These are phyloP conservation scores for Oryza coarctata DNA, from an alignment of 176 grass and related monocot genomes.

Conservation along the genomic window DNA sequence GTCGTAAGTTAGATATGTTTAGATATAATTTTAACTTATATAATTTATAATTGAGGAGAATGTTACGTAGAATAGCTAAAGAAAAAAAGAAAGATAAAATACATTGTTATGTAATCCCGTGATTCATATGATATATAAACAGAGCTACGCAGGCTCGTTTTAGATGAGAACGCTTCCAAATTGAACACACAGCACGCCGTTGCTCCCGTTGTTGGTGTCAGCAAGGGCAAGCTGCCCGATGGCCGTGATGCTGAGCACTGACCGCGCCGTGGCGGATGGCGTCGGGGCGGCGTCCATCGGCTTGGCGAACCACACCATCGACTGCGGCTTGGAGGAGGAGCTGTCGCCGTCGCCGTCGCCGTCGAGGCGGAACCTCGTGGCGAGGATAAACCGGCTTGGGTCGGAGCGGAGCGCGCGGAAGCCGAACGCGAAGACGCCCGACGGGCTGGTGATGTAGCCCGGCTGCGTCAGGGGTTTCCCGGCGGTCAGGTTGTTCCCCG, in stretches of 20 bases:
- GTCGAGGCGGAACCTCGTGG: slow-evolving; percentile 20
- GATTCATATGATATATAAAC: too few species aligned
- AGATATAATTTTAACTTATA: too few species aligned
- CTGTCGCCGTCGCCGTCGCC: neutral
- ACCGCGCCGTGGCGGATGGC: neutral
- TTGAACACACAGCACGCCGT: neutral
- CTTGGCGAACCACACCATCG: slow-evolving; percentile 35
- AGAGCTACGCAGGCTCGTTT: too few species aligned
- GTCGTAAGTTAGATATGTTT: too few species aligned
- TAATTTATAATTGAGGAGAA: too few species aligned
- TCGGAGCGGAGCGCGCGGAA: slow-evolving; percentile 19
- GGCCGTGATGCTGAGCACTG: neutral
- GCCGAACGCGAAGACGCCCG: slow-evolving; percentile 21
- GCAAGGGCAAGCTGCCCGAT: slow-evolving; percentile 1
- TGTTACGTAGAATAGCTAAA: too few species aligned
- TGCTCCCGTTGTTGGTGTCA: neutral
- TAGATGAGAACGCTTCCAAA: too few species aligned
- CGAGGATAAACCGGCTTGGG: slow-evolving; percentile 17
- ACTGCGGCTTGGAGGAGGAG: neutral
- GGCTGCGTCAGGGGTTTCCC: neutral
- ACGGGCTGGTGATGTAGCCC: slow-evolving; percentile 28
- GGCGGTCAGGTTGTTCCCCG: neutral
- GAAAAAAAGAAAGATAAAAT: too few species aligned
- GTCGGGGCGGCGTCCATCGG: neutral
- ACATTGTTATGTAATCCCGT: too few species aligned